Conservation (phyloP, 305 asterid species). For the Fraxinus baroniana region DNA sequence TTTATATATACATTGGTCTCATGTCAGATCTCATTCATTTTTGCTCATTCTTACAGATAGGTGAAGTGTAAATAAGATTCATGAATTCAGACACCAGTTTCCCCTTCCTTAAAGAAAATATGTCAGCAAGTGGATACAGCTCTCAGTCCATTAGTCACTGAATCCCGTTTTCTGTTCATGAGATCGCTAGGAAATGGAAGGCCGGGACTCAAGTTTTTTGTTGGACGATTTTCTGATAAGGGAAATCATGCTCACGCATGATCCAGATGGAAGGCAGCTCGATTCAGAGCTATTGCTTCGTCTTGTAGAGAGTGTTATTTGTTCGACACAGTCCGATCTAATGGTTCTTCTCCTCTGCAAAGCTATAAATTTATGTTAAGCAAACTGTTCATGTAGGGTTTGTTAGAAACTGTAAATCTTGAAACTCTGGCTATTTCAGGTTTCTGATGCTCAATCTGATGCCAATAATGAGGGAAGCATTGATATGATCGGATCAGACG, state of each 20-base stretch:
- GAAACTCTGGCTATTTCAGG: conserved; percentile 38
- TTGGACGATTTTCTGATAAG: conserved; percentile 50
- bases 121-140: neutral
- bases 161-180: conserved; percentile 28
- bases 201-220: conserved; percentile 12
- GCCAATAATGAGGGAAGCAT: conserved; percentile 17
- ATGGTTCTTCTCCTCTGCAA: conserved; percentile 16
- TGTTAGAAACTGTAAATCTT: neutral
- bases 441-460: conserved; percentile 24
- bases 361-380: neutral
- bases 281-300: conserved; percentile 46
- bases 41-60: neutral
- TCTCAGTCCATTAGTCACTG: neutral
- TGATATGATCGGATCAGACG: conserved; percentile 40
- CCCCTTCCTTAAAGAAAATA: neutral
- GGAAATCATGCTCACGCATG: conserved; percentile 53
- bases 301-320: conserved; percentile 39
- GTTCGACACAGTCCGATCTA: conserved; percentile 35
- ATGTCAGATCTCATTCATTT: neutral
- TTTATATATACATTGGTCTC: neutral
- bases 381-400: neutral
- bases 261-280: conserved; percentile 50
- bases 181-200: conserved; percentile 23
- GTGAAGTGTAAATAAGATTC: neutral
- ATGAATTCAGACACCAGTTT: neutral